Evolutionary conservation across 164 flowering plant genomes (phyloP).

Genomic region (Nelumbo lutea): DNA sequence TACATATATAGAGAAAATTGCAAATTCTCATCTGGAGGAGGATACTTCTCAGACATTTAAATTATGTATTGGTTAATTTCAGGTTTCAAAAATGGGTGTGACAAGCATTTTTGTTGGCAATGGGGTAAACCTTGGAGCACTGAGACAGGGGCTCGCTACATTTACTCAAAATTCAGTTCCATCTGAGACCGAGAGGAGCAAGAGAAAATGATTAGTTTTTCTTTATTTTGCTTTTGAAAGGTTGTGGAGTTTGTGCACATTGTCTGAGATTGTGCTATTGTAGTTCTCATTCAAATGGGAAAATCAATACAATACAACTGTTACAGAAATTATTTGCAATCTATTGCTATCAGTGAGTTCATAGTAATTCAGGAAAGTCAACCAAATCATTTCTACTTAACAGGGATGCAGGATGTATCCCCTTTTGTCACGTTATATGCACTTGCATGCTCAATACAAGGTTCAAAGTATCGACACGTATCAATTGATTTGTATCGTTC

Average conservation of each 20-base stretch:
- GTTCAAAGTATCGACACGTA: no score
- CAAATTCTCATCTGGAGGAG: background rate
- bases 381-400: no score
- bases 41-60: background rate
- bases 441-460: no score
- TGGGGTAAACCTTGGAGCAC: slow-evolving; percentile 72
- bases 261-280: background rate
- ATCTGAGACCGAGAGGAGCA: slow-evolving; percentile 13
- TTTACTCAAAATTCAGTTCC: slow-evolving; percentile 41
- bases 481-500: no score
- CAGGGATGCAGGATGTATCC: no score
- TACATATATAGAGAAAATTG: no score
- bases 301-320: no score
- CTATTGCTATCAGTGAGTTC: no score
- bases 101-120: slow-evolving; percentile 75
- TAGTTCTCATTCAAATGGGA: no score
- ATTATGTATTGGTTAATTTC: slow-evolving; percentile 10
- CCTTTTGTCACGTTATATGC: no score
- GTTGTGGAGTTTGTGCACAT: background rate
- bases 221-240: background rate
- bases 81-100: slow-evolving; percentile 89
- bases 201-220: slow-evolving; percentile 10
- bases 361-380: no score
- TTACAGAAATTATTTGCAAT: no score
- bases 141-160: slow-evolving; percentile 58